A percentile compares a stretch with the other conserved stretches of the same genome.
These are phyloP conservation scores for Russula brevipes DNA, from an alignment of 768 basidiomycete genomes.

Conservation along the genomic window DNA sequence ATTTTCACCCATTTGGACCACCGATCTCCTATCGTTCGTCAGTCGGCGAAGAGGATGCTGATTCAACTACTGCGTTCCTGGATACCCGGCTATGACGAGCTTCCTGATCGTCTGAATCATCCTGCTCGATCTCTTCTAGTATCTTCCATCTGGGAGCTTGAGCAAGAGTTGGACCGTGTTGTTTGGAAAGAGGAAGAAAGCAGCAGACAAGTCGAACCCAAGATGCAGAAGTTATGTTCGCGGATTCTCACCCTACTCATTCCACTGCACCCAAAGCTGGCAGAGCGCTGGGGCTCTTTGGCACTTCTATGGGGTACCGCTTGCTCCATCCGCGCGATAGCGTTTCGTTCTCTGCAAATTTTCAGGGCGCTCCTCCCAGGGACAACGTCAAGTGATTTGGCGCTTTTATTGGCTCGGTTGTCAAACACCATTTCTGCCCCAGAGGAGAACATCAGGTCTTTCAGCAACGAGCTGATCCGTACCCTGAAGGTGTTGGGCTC, in stretches of 20 bases:
- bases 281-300: conserved; percentile 72
- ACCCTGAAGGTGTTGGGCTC: conserved; percentile 63
- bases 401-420: conserved; percentile 72
- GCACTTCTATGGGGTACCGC: conserved; percentile 81
- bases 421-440: conserved; percentile 77
- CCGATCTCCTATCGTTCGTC: conserved; percentile 60
- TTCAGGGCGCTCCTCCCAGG: conserved; percentile 75
- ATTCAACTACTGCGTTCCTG: conserved; percentile 83
- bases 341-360: conserved; percentile 87
- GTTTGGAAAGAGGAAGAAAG: conserved; percentile 74
- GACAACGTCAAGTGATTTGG: conserved; percentile 66
- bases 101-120: conserved; percentile 52
- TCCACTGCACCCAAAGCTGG: conserved; percentile 63
- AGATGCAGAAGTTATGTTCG: conserved; percentile 64
- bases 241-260: conserved; percentile 62
- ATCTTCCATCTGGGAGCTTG: conserved; percentile 47
- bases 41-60: conserved; percentile 69
- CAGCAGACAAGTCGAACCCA: conserved; percentile 49
- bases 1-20: conserved; percentile 82
- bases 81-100: conserved; percentile 68
- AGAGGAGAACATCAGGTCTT: conserved; percentile 72
- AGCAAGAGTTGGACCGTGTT: conserved; percentile 49
- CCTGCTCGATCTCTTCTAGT: conserved; percentile 48
- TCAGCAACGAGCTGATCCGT: conserved; percentile 76
- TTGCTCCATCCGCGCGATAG: conserved; percentile 79